A percentile compares a stretch with the other conserved stretches of the same genome.
Evolutionary conservation across 768 basidiomycete species (phyloP).

Genomic region (Stropharia rugosoannulata): DNA sequence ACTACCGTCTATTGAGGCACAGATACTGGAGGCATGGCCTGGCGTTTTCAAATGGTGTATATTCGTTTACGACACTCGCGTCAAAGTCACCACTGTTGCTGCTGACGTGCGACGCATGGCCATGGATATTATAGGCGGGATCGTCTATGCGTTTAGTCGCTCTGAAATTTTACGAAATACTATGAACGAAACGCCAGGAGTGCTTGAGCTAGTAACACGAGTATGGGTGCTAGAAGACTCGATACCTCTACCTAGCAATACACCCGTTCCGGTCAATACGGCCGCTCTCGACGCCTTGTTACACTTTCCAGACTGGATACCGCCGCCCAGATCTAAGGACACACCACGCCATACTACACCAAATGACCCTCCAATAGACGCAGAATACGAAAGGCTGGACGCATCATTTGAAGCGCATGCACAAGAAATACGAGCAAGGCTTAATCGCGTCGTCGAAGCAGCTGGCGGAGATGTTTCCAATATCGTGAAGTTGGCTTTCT

Average conservation of each 20-base stretch:
- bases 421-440: slow-evolving; percentile 4
- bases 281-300: no score
- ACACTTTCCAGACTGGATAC: no score
- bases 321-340: background rate
- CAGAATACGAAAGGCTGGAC: background rate
- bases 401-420: background rate
- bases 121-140: no score
- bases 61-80: slow-evolving; percentile 27
- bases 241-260: no score
- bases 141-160: no score
- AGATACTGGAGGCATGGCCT: slow-evolving; percentile 29
- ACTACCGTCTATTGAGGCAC: slow-evolving; percentile 17
- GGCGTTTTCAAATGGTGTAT: slow-evolving; percentile 36
- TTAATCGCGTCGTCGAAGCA: slow-evolving; percentile 27
- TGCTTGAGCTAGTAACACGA: no score
- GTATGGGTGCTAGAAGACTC: no score
- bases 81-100: slow-evolving; percentile 8
- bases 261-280: no score
- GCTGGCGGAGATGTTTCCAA: slow-evolving; percentile 25
- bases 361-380: background rate
- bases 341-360: background rate
- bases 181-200: no score
- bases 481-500: slow-evolving; percentile 27
- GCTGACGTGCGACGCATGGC: no score
- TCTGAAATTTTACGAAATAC: no score